phyloP scores from a whole-genome alignment of 2,329 filamentous ascomycete species.

The Trichoderma sp. region DNA sequence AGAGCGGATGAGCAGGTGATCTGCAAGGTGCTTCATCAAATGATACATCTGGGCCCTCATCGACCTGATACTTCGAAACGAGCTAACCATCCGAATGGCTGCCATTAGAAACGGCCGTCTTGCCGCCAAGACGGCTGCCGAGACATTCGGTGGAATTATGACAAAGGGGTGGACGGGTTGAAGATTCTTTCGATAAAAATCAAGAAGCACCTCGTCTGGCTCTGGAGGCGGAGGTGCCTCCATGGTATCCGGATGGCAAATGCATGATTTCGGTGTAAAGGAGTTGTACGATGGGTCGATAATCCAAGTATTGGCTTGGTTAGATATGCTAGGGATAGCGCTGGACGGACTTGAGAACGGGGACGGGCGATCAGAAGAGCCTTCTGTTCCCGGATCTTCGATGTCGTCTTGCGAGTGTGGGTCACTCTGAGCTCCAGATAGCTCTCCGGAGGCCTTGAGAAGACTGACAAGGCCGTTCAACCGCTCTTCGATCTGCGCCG shows the following conservation, averaged over 20 bases:
- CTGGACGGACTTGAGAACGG: constrained; percentile 25
- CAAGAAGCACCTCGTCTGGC: constrained; percentile 48
- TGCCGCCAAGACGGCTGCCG: constrained; percentile 40
- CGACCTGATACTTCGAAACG: constrained; percentile 47
- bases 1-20: constrained; percentile 51
- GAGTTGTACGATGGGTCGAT: constrained; percentile 49
- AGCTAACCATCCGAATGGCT: constrained; percentile 52
- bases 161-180: constrained; percentile 51
- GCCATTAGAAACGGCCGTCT: constrained; percentile 51
- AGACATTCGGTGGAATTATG: constrained; percentile 40
- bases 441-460: constrained; percentile 46
- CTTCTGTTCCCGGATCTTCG: constrained; percentile 11
- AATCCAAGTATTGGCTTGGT: constrained; percentile 29
- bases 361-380: background rate
- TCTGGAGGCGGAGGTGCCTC: constrained; percentile 44
- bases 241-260: constrained; percentile 47
- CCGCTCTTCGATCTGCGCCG: constrained; percentile 51
- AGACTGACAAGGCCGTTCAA: constrained; percentile 52
- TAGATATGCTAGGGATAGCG: constrained; percentile 23
- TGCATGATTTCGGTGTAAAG: constrained; percentile 48
- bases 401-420: constrained; percentile 2
- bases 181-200: constrained; percentile 46
- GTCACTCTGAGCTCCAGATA: constrained; percentile 24
- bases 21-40: constrained; percentile 48
- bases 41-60: constrained; percentile 54